These are phyloP conservation scores for Nemania serpens DNA, from an alignment of 2,329 filamentous ascomycete species.

Conservation along the genomic window DNA sequence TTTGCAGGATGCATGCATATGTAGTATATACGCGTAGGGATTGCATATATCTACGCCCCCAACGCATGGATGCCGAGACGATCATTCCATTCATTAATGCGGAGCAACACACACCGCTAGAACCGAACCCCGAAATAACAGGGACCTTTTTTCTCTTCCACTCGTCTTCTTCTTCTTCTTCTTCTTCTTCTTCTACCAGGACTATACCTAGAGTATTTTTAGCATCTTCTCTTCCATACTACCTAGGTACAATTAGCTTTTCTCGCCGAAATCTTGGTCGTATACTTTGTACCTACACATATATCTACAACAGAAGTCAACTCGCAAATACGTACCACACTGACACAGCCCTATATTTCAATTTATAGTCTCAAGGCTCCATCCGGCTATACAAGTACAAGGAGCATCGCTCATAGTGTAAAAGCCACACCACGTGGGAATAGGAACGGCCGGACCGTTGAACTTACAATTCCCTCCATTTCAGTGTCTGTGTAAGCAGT, in stretches of 20 bases:
- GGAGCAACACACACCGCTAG: slow-evolving; percentile 24
- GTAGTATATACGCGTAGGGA: neutral
- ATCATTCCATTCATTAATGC: slow-evolving; percentile 21
- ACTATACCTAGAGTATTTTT: too few relatives aligned
- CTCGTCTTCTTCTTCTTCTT: neutral
- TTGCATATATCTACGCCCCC: neutral
- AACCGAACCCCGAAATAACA: neutral
- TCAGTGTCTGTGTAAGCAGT: neutral
- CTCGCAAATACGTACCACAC: too few relatives aligned
- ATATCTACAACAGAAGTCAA: too few relatives aligned
- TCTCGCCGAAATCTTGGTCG: too few relatives aligned
- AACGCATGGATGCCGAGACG: slow-evolving; percentile 8
- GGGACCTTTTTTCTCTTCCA: neutral
- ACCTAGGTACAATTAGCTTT: too few relatives aligned
- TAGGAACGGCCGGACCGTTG: slow-evolving; percentile 6
- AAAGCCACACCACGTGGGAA: slow-evolving; percentile 19
- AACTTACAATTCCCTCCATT: neutral
- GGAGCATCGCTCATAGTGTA: too few relatives aligned
- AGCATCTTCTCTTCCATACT: too few relatives aligned
- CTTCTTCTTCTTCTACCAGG: neutral
- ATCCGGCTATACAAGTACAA: too few relatives aligned
- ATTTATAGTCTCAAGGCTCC: too few relatives aligned
- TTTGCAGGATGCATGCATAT: slow-evolving; percentile 17
- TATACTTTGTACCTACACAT: too few relatives aligned
- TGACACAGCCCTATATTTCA: too few relatives aligned